Conservation (phyloP, 2,329 filamentous ascomycete genomes). For the Aureobasidium sp. region DNA sequence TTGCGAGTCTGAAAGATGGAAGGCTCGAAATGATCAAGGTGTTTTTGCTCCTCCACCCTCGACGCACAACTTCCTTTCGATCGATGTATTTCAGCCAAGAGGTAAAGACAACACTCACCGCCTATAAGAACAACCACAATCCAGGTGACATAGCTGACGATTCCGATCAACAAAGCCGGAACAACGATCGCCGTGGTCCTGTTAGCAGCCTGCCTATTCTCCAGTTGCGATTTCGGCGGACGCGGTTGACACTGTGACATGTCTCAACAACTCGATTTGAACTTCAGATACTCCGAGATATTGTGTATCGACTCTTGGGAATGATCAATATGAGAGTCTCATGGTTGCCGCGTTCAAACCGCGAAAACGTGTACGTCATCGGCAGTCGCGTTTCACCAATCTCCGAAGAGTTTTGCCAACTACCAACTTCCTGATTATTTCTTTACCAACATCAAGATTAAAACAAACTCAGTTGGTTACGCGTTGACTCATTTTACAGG, state of each 20-base stretch:
- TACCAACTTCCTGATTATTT: neutral
- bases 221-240: conserved; percentile 9
- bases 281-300: neutral
- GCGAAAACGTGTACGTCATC: conserved; percentile 4
- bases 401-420: neutral
- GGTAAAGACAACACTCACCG: conserved; percentile 41
- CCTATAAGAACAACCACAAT: conserved; percentile 59
- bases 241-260: conserved; percentile 4
- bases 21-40: no score
- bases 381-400: neutral
- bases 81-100: no score
- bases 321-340: neutral
- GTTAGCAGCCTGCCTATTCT: conserved; percentile 32
- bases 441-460: neutral
- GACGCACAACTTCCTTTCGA: no score
- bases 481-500: neutral
- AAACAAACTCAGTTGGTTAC: neutral
- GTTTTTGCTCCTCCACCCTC: neutral
- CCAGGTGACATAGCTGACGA: conserved; percentile 63
- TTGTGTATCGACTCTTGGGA: neutral
- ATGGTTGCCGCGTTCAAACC: neutral
- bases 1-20: no score
- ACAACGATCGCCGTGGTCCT: conserved; percentile 57
- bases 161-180: conserved; percentile 58
- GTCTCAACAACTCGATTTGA: neutral